Evolutionary conservation across 371 early-diverging fungal species (phyloP).

Genomic region (Mucor sp.): DNA sequence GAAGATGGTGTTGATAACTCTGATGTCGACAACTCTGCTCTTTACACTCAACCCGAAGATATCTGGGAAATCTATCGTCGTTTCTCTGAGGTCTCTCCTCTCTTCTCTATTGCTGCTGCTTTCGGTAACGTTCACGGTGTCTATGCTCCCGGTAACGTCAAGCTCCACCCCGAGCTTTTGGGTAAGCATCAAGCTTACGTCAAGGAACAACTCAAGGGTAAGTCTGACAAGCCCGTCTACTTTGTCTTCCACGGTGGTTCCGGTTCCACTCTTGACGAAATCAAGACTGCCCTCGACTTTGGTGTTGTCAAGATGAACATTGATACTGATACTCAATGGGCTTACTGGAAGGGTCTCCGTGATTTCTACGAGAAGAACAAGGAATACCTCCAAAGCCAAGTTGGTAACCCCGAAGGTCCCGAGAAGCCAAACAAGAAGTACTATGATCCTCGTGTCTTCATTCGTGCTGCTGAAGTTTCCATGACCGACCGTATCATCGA

Average conservation of each 20-base stretch:
- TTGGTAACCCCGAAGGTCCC: slow-evolving; percentile 90
- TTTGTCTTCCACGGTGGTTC: slow-evolving; percentile 97
- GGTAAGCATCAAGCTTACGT: slow-evolving; percentile 87
- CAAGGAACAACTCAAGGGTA: slow-evolving; percentile 62
- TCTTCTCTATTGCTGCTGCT: slow-evolving; percentile 92
- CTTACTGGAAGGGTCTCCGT: slow-evolving; percentile 77
- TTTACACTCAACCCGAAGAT: slow-evolving; percentile 93
- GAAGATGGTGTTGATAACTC: slow-evolving; percentile 96
- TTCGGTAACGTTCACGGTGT: slow-evolving; percentile 93
- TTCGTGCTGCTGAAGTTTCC: slow-evolving; percentile 85
- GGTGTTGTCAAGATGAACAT: slow-evolving; percentile 97
- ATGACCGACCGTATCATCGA: slow-evolving; percentile 79
- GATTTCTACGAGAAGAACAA: slow-evolving; percentile 74
- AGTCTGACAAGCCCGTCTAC: slow-evolving; percentile 76
- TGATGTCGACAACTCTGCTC: slow-evolving; percentile 79
- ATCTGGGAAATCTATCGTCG: slow-evolving; percentile 89
- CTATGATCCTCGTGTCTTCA: slow-evolving; percentile 91
- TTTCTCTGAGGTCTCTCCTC: slow-evolving; percentile 72
- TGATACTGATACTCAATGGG: slow-evolving; percentile 82
- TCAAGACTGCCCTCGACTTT: slow-evolving; percentile 73
- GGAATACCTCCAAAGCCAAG: slow-evolving; percentile 83
- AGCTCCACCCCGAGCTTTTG: slow-evolving; percentile 84
- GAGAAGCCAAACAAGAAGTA: slow-evolving; percentile 95
- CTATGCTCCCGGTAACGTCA: slow-evolving; percentile 92
- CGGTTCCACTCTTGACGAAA: slow-evolving; percentile 83